A percentile compares a stretch with the other conserved stretches of the same genome.
phyloP scores from a whole-genome alignment of 192 early-diverging fungal genomes.

The Obelidium mucronatum region DNA sequence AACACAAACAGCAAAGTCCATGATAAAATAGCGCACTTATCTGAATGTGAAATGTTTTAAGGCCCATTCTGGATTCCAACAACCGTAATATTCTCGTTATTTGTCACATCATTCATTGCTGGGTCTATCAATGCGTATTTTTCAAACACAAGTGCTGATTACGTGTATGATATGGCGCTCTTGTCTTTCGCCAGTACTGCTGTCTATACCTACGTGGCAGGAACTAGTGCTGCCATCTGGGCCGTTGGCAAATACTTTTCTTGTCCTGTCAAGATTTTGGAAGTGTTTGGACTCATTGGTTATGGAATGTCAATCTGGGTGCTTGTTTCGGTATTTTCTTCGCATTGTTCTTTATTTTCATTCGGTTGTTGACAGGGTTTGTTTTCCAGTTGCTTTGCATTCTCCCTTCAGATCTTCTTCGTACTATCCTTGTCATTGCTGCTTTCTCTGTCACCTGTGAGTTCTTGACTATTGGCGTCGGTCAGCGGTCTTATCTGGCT shows the following conservation, averaged over 20 bases:
- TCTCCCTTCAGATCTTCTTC: conserved; percentile 79
- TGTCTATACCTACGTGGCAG: conserved; percentile 83
- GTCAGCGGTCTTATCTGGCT: neutral
- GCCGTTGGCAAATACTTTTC: conserved; percentile 85
- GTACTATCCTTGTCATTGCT: conserved; percentile 81
- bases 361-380: neutral
- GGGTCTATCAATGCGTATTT: conserved; percentile 78
- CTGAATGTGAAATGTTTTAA: conserved; percentile 27
- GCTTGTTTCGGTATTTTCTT: conserved; percentile 75
- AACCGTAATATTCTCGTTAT: conserved; percentile 94
- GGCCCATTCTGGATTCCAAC: conserved; percentile 98
- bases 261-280: conserved; percentile 78
- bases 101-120: conserved; percentile 91
- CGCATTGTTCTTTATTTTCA: neutral
- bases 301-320: conserved; percentile 95
- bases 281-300: conserved; percentile 87
- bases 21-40: neutral
- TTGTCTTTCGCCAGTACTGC: conserved; percentile 82
- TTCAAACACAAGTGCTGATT: conserved; percentile 1
- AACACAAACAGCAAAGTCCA: neutral
- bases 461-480: neutral
- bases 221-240: conserved; percentile 79
- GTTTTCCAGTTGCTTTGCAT: conserved; percentile 77
- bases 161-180: conserved; percentile 58
- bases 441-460: conserved; percentile 79